Evolutionary conservation across 495 filamentous ascomycete genomes (phyloP).

Genomic region (Amorphotheca resinae): DNA sequence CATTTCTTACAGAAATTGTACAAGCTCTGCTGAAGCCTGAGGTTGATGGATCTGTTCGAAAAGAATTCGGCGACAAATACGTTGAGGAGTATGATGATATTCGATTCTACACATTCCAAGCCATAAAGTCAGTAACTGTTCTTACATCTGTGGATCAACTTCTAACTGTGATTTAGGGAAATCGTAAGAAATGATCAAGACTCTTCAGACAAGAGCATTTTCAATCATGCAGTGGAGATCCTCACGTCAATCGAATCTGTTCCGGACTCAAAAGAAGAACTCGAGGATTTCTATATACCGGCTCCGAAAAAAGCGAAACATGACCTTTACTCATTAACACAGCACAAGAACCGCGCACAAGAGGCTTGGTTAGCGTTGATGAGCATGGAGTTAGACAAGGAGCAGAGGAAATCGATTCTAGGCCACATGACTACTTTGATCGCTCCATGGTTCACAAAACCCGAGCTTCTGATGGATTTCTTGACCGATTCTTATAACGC

Average conservation of each 20-base stretch:
- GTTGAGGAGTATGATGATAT: slow-evolving; percentile 73
- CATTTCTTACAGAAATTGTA: slow-evolving; percentile 51
- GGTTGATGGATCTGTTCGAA: slow-evolving; percentile 40
- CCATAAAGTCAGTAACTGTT: slow-evolving; percentile 45
- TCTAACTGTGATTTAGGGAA: slow-evolving; percentile 20
- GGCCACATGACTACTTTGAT: slow-evolving; percentile 61
- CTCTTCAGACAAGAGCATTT: slow-evolving; percentile 27
- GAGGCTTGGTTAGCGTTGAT: slow-evolving; percentile 76
- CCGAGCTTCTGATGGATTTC: slow-evolving; percentile 94
- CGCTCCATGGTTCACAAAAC: slow-evolving; percentile 74
- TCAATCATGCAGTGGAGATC: slow-evolving; percentile 48
- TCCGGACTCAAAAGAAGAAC: slow-evolving; percentile 46
- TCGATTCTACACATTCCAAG: slow-evolving; percentile 63
- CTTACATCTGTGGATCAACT: neutral
- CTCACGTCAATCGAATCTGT: slow-evolving; percentile 52
- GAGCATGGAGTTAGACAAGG: slow-evolving; percentile 45
- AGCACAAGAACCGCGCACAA: slow-evolving; percentile 65
- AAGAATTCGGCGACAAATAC: slow-evolving; percentile 66
- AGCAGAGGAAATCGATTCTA: slow-evolving; percentile 71
- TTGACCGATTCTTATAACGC: slow-evolving; percentile 81
- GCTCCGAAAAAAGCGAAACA: slow-evolving; percentile 40
- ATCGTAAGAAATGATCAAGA: slow-evolving; percentile 27
- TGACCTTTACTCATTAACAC: slow-evolving; percentile 36
- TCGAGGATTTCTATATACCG: slow-evolving; percentile 52
- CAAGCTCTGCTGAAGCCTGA: slow-evolving; percentile 45